Base-by-base conservation (phyloP, 1,284 basidiomycete genomes). In the Singerocomus rubriflavus region DNA sequence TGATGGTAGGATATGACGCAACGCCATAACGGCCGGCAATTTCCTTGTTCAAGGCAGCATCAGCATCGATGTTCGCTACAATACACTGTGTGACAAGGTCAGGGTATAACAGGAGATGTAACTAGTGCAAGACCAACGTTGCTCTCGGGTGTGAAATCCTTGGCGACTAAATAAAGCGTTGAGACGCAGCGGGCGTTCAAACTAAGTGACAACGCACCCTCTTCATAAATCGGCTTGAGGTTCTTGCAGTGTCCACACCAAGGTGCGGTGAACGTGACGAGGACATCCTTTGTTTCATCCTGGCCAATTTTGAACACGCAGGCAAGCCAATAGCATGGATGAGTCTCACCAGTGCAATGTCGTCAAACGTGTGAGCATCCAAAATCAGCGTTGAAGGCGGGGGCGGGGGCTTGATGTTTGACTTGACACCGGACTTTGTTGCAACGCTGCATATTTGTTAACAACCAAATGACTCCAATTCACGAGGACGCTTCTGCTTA, bases 191-290 rank as follows among this genome's bases (percentile, higher is more conserved):
- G 34, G 14, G 17, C 12, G 25, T n/a, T 26, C 26, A 14, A 27
- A 47, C 51, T 14, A 50, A 37, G 17, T 40, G 16, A 31, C 14
- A 29, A 53, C 51, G 16, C 40, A 75, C 72, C 80, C 67, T 88
- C 79, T 65, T 95, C 93, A 68, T 91, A 95, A 21, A 80, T 76
- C 12, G 93, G 93, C 72, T 97, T 95, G 70, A 97, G 71, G 58
- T 64, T 81, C 76, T 93, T 92, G 78, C 91, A 93, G 72, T 91
- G 88, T 38, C 88, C 88, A 57, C 92, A 93, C 91, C 90, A 91
- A 27, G 88, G 88, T 31, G 88, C 88, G 54, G 91, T 95, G 76
- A 95, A 96, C 4, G 93, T 79, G 44, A 97, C 91, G n/a, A 97
- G 74, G 40, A 93, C 91, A 62, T 94, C 80, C 72, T 93, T 93